Evolutionary conservation across 495 filamentous ascomycete genomes (phyloP).

Genomic region (Platismatia glauca): DNA sequence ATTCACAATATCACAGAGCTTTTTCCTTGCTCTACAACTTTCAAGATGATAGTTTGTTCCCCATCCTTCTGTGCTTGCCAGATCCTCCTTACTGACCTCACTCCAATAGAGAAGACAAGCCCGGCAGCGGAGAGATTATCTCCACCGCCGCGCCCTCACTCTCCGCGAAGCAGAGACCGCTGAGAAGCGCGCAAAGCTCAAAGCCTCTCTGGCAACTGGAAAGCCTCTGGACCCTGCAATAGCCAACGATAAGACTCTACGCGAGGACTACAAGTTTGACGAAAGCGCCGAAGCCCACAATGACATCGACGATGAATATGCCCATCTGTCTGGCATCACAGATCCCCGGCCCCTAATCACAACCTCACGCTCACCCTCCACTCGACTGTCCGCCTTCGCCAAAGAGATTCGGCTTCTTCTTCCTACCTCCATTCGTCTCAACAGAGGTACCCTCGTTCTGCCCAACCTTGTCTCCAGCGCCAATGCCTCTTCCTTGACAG

Average conservation of each 20-base stretch:
- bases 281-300: constrained; percentile 63
- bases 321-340: constrained; percentile 70
- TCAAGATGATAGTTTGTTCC: constrained; percentile 14
- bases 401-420: constrained; percentile 91
- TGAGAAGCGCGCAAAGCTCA: constrained; percentile 79
- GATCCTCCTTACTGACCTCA: not conserved
- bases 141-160: constrained; percentile 71
- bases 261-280: constrained; percentile 89
- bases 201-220: constrained; percentile 71
- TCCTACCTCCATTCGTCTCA: constrained; percentile 81
- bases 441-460: constrained; percentile 82
- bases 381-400: constrained; percentile 76
- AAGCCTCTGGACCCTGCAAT: constrained; percentile 81
- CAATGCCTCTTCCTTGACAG: constrained; percentile 65
- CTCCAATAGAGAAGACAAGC: constrained; percentile 50
- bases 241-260: constrained; percentile 77
- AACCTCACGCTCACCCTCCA: constrained; percentile 79
- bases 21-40: not conserved
- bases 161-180: constrained; percentile 88
- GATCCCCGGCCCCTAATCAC: constrained; percentile 88
- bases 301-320: constrained; percentile 87
- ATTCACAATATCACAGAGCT: not conserved
- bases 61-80: too few species aligned
- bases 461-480: constrained; percentile 76
- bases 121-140: constrained; percentile 84